Percentiles rank a stretch among this genome's conserved stretches.
phyloP scores from a whole-genome alignment of 257 asterid genomes.

The Anisodus tanguticus region DNA sequence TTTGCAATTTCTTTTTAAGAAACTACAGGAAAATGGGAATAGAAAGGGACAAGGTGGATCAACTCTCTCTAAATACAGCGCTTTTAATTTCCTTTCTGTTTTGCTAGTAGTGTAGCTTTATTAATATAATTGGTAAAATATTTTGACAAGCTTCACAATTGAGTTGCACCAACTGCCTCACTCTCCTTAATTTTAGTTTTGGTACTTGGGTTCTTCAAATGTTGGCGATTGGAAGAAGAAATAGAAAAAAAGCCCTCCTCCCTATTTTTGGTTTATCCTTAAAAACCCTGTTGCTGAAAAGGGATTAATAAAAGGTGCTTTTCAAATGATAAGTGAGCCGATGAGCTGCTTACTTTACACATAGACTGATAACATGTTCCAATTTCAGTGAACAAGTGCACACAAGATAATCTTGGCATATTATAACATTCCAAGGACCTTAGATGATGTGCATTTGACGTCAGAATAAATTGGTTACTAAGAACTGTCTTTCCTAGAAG shows the following conservation, averaged over 20 bases:
- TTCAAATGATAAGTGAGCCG: not conserved
- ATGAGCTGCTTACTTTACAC: not conserved
- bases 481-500: not conserved
- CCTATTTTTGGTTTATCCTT: not conserved
- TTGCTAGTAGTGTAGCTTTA: not conserved
- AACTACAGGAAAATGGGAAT: not conserved
- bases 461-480: not conserved
- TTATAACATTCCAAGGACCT: not conserved
- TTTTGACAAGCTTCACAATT: not conserved
- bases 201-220: conserved; percentile 11
- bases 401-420: not conserved
- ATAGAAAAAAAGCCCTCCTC: not conserved
- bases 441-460: not conserved
- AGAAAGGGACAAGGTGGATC: not conserved
- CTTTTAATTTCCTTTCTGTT: not conserved
- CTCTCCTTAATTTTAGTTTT: not conserved
- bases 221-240: not conserved
- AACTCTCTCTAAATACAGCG: not conserved
- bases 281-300: not conserved
- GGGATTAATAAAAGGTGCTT: not conserved
- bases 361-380: not conserved
- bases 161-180: not conserved
- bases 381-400: conserved; percentile 11
- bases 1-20: not conserved
- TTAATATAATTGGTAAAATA: not conserved